phyloP scores from a whole-genome alignment of 2,329 filamentous ascomycete species.

The Camillea tinctor region DNA sequence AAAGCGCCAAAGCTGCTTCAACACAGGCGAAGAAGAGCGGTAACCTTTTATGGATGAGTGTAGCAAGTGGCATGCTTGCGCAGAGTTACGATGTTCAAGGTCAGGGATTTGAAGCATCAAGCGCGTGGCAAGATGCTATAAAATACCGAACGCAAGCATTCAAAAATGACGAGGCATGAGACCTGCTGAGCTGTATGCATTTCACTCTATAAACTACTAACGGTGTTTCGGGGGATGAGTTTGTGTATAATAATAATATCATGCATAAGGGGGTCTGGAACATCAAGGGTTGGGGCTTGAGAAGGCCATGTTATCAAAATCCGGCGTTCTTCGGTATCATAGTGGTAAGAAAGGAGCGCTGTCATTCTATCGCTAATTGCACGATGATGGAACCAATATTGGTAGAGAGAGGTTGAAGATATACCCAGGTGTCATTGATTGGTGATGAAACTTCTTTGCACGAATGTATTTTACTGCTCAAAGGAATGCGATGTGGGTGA shows the following conservation, averaged over 20 bases:
- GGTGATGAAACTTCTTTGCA: not conserved
- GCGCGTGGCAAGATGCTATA: conserved; percentile 29
- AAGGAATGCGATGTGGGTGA: no score
- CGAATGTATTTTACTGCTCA: not conserved
- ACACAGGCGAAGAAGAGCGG: conserved; percentile 68
- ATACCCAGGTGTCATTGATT: conserved; percentile 20
- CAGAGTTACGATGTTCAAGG: conserved; percentile 74
- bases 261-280: not conserved
- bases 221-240: conserved; percentile 7
- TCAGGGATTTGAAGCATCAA: conserved; percentile 56
- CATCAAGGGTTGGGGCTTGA: not conserved
- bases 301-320: not conserved
- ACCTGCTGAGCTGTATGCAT: conserved; percentile 2
- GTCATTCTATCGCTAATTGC: conserved; percentile 4
- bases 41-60: conserved; percentile 75
- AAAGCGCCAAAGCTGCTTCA: conserved; percentile 69
- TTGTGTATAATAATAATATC: conserved; percentile 2
- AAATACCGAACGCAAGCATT: conserved; percentile 28
- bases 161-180: conserved; percentile 15
- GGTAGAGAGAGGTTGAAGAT: conserved; percentile 13
- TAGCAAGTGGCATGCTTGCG: conserved; percentile 75
- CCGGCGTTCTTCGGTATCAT: conserved; percentile 16
- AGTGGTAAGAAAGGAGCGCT: conserved; percentile 8
- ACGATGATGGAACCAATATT: conserved; percentile 9
- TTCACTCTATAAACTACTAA: not conserved